Evolutionary conservation across 345 rosid species (phyloP).

Genomic region (Psidium guajava): DNA sequence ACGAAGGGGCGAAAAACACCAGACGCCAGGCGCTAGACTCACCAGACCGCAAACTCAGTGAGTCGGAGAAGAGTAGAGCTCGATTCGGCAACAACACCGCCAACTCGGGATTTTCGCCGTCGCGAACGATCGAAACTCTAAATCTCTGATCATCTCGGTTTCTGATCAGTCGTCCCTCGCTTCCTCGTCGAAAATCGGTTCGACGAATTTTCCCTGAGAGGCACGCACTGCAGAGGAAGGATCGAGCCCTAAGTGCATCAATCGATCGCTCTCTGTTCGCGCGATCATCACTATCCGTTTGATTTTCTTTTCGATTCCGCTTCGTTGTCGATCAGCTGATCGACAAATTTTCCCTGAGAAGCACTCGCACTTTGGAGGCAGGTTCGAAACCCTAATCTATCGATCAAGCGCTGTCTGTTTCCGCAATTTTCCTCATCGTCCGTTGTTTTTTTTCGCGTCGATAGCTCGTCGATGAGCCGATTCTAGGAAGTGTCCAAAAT

Average conservation of each 20-base stretch:
- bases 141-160: not conserved
- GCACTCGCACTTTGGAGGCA: not conserved
- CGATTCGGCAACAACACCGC: not conserved
- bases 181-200: not conserved
- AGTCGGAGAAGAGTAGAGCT: not conserved
- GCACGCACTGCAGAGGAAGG: not conserved
- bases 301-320: not conserved
- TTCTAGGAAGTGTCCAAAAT: not conserved
- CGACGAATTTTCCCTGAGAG: not conserved
- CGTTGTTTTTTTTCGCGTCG: not conserved
- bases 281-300: not conserved
- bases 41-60: not conserved
- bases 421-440: not conserved
- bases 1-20: not conserved
- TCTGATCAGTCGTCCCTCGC: not conserved
- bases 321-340: not conserved
- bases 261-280: not conserved
- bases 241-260: not conserved
- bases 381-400: not conserved
- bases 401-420: not conserved
- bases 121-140: not conserved
- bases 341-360: not conserved
- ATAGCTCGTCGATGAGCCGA: not conserved
- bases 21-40: not conserved
- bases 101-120: not conserved